Conservation (phyloP, 108 stramenopile species). For the Pseudonitzschia multiseries region DNA sequence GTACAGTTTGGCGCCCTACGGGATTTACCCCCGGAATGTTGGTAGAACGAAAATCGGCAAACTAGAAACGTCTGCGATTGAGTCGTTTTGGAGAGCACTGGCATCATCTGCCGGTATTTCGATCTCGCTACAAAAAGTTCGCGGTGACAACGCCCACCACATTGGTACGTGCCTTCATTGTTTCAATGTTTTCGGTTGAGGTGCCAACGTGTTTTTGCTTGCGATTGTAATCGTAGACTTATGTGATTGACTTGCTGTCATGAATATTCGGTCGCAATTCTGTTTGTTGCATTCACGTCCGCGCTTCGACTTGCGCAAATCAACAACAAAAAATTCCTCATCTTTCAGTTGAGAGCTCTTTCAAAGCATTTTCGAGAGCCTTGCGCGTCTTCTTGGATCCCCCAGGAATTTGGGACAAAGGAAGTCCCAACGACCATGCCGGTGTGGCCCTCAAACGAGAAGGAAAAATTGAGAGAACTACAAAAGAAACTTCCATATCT, state of each 20-base stretch:
- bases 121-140: constrained; percentile 57
- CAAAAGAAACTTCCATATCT: constrained; percentile 82
- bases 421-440: constrained; percentile 44
- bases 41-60: constrained; percentile 70
- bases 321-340: neutral
- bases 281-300: neutral
- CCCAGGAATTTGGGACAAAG: constrained; percentile 45
- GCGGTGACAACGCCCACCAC: constrained; percentile 86
- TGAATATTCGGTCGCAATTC: no score
- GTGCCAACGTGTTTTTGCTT: neutral
- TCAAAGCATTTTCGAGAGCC: constrained; percentile 84
- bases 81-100: constrained; percentile 55
- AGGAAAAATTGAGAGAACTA: constrained; percentile 60
- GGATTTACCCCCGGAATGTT: constrained; percentile 60
- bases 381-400: constrained; percentile 70
- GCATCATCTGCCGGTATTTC: constrained; percentile 51
- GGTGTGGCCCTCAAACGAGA: constrained; percentile 48
- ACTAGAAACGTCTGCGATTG: constrained; percentile 48
- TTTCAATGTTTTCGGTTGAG: no score
- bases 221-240: neutral
- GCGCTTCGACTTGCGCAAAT: no score
- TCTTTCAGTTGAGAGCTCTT: constrained; percentile 63
- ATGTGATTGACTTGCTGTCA: no score
- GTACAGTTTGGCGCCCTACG: constrained; percentile 70
- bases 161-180: constrained; percentile 34